A percentile compares a stretch with the other conserved stretches of the same genome.
These are phyloP conservation scores for Paramecium caudatum DNA, from an alignment of 73 alveolate genomes.

Conservation along the genomic window DNA sequence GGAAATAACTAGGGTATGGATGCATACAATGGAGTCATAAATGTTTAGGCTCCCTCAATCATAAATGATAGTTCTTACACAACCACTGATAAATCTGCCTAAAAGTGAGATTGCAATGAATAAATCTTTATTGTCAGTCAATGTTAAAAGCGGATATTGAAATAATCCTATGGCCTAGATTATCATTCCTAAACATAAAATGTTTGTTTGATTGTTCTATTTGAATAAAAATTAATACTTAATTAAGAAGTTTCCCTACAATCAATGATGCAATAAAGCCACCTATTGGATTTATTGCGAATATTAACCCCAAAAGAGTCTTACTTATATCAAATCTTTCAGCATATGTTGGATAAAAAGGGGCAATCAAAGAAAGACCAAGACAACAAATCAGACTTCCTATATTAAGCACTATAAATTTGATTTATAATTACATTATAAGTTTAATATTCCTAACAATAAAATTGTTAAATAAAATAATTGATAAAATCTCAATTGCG, in stretches of 20 bases:
- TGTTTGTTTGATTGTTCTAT: neutral
- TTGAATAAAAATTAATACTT: neutral
- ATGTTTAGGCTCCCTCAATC: neutral
- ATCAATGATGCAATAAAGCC: neutral
- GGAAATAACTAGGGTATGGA: neutral
- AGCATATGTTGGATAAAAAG: constrained; percentile 63
- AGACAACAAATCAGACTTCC: constrained; percentile 25
- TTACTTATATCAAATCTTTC: neutral
- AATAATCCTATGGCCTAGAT: constrained; percentile 2
- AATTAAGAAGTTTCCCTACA: constrained; percentile 17
- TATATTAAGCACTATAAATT: constrained; percentile 38
- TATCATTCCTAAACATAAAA: constrained; percentile 8
- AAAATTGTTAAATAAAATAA: too few relatives aligned
- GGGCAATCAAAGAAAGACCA: constrained; percentile 51
- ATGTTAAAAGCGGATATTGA: neutral
- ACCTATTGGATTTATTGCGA: constrained; percentile 47
- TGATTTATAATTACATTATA: too few relatives aligned
- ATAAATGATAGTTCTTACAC: neutral
- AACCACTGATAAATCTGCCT: constrained; percentile 35
- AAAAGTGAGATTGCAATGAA: constrained; percentile 8
- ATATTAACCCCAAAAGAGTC: neutral
- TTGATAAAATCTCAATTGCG: too few relatives aligned
- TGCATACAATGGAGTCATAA: constrained; percentile 61
- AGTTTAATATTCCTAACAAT: too few relatives aligned
- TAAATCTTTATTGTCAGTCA: neutral